Evolutionary conservation across 306 rosid species (phyloP), one percentile per base, ranked within the genome.

Genomic region (Gillenia trifoliata): DNA sequence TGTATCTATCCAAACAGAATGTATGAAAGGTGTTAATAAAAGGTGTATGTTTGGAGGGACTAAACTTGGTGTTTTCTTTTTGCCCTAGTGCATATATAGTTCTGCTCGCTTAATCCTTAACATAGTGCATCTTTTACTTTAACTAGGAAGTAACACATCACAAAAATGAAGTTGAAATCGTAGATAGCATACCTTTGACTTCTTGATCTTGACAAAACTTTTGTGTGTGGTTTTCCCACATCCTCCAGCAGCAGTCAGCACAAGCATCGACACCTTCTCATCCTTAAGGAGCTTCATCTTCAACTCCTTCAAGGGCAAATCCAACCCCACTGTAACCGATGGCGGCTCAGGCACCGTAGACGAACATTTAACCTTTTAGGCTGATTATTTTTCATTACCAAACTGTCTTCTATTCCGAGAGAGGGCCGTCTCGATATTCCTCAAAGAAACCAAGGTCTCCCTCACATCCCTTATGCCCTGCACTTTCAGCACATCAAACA

Each of bases 151-250:
- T 25, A 10, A 26, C 3, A 26, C n/a, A n/a, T n/a, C n/a, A n/a
- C n/a, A 38, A 40, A 29, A 29, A 29, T 1, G 31, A 40, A 40
- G 45, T 40, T 40, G 5, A 45, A 45, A 45, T 45, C 52, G 15
- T 16, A 16, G 17, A 55, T 55, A 4, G 4, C 70, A 33, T 80
- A 89, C 89, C 91, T 82, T 69, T 73, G 13, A 89, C 79, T 11
- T 87, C 36, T 22, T 71, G 62, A 33, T 89, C 91, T 60, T 77
- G 81, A 66, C 91, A 87, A n/a, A 89, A 68, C 68, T 0, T 80
- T 69, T 75, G 71, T 7, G 78, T 88, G 94, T 80, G 12, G 91
- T 80, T 78, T 87, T 89, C 33, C 94, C 88, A 0, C 82, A 80
- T 55, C 91, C 94, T 22, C 63, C 82, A 2, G 81, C 34, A 23